Conservation (phyloP, 352 stramenopile genomes). For the Pythium aristosporum region DNA sequence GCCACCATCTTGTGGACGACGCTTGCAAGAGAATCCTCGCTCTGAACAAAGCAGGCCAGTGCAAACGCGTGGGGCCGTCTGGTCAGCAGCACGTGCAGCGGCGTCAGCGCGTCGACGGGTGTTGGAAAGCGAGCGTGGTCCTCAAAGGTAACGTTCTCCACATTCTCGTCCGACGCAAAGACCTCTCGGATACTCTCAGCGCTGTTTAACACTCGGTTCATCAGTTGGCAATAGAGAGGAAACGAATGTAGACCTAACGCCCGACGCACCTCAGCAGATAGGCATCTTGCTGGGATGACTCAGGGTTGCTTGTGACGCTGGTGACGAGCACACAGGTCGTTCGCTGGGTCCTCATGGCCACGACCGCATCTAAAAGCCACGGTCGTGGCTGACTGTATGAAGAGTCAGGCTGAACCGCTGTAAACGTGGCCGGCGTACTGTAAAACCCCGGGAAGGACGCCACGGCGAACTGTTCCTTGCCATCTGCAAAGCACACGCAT, state of each 20-base stretch:
- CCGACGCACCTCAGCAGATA: slow-evolving; percentile 5
- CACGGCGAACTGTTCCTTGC: slow-evolving; percentile 32
- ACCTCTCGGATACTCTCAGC: slow-evolving; percentile 10
- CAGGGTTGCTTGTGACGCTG: neutral
- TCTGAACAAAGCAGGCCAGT: slow-evolving; percentile 19
- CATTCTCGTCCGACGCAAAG: slow-evolving; percentile 1
- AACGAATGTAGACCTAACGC: neutral
- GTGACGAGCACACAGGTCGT: slow-evolving; percentile 33
- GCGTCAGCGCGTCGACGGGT: slow-evolving; percentile 5
- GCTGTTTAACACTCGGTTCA: neutral
- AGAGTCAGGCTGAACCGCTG: neutral
- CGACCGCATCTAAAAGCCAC: slow-evolving; percentile 32
- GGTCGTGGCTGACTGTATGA: neutral
- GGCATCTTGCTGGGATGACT: neutral
- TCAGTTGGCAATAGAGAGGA: neutral
- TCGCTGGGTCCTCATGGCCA: slow-evolving; percentile 31
- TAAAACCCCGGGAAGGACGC: slow-evolving; percentile 53
- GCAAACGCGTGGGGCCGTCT: neutral
- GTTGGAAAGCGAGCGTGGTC: neutral
- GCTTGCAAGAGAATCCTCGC: slow-evolving; percentile 42
- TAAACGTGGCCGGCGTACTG: slow-evolving; percentile 27
- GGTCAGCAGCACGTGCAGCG: slow-evolving; percentile 32
- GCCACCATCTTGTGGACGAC: slow-evolving; percentile 49
- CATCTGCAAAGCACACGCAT: slow-evolving; percentile 13
- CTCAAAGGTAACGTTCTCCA: neutral